Percentiles rank a stretch among this genome's conserved stretches.
Conservation (phyloP, 1,139 yeast genomes). For the Chernovozyma aurita region DNA sequence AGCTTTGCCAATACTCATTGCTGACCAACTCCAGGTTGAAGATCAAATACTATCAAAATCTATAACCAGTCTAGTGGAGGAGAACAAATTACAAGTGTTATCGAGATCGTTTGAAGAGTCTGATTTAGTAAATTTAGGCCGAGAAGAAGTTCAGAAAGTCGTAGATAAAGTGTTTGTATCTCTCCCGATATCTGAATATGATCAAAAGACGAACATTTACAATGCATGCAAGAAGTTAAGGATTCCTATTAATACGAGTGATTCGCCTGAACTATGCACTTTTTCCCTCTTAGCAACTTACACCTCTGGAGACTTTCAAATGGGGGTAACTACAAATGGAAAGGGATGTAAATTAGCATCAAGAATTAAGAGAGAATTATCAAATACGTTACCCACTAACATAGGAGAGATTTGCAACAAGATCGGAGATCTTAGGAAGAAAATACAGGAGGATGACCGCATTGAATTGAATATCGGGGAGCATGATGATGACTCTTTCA, state of each 20-base stretch:
- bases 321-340: conserved; percentile 84
- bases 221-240: conserved; percentile 53
- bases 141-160: conserved; percentile 54
- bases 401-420: conserved; percentile 65
- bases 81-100: neutral
- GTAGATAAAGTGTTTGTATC: conserved; percentile 77
- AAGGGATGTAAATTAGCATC: conserved; percentile 87
- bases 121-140: conserved; percentile 50
- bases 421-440: conserved; percentile 61
- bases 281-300: conserved; percentile 75
- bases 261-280: conserved; percentile 65
- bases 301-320: conserved; percentile 67
- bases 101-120: conserved; percentile 22
- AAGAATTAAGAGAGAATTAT: conserved; percentile 72
- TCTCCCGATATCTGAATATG: conserved; percentile 24
- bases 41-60: neutral
- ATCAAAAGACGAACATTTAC: conserved; percentile 37
- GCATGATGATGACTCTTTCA: conserved; percentile 68
- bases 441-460: conserved; percentile 53
- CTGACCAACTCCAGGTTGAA: neutral
- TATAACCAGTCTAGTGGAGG: neutral
- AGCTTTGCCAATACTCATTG: conserved; percentile 52
- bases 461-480: conserved; percentile 41
- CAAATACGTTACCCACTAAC: conserved; percentile 60
- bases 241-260: conserved; percentile 80